These are phyloP conservation scores for Epichloe sibirici DNA, from an alignment of 2,329 filamentous ascomycete genomes.

Conservation along the genomic window DNA sequence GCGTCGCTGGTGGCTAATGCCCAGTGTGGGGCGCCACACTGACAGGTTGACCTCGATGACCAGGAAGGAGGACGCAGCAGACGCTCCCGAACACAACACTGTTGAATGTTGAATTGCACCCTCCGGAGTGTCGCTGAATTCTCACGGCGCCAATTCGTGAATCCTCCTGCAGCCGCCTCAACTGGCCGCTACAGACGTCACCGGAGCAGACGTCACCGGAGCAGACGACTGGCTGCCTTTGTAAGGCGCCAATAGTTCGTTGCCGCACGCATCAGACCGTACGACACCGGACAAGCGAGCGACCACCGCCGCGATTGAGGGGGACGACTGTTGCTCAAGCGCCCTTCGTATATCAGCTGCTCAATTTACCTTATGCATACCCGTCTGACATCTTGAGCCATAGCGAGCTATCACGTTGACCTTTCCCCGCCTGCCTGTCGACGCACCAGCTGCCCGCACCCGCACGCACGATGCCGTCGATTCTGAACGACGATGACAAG, in stretches of 20 bases:
- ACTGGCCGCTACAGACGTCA: not conserved
- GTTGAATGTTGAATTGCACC: too few relatives aligned
- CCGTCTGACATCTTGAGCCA: not conserved
- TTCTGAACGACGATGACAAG: conserved; percentile 88
- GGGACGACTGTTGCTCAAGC: not conserved
- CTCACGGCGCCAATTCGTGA: too few relatives aligned
- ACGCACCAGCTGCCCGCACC: not conserved
- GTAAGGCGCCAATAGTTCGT: not conserved
- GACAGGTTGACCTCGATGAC: too few relatives aligned
- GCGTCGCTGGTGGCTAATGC: not conserved
- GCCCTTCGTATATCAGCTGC: not conserved
- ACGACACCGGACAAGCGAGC: not conserved
- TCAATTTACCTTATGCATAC: not conserved
- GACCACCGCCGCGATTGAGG: not conserved
- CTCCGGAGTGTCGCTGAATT: not conserved
- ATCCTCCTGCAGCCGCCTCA: not conserved
- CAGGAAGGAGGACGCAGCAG: too few relatives aligned
- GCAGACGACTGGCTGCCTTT: not conserved
- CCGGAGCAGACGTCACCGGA: not conserved
- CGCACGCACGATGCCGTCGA: conserved; percentile 39
- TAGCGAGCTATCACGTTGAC: not conserved
- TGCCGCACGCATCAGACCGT: not conserved
- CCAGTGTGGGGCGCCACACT: too few relatives aligned
- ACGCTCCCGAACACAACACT: too few relatives aligned
- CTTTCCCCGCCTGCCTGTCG: not conserved